These are phyloP conservation scores for Gastrodia elata DNA, from an alignment of 106 monocot genomes.

Conservation along the genomic window DNA sequence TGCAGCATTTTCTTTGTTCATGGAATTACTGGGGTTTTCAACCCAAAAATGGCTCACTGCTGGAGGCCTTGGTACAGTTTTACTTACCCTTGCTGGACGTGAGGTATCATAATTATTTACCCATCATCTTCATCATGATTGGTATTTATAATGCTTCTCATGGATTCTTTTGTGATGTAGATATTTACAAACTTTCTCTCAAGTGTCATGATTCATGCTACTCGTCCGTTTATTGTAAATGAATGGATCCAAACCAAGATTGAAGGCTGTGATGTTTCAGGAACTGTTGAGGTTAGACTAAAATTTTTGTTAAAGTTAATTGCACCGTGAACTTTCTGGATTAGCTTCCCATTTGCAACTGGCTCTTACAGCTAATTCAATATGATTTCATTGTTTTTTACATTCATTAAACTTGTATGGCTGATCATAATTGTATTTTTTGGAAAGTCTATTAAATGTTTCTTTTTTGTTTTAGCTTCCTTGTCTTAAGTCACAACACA, in stretches of 20 bases:
- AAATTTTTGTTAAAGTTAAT: neutral
- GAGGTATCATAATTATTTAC: constrained; percentile 50
- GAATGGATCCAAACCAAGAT: constrained; percentile 98
- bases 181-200: constrained; percentile 98
- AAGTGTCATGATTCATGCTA: constrained; percentile 96
- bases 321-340: neutral
- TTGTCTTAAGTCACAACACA: neutral
- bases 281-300: constrained; percentile 83
- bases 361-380: neutral
- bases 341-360: neutral
- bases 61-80: constrained; percentile 95
- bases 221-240: constrained; percentile 84
- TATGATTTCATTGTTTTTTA: neutral
- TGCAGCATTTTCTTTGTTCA: constrained; percentile 86
- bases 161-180: constrained; percentile 28
- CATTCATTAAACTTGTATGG: neutral
- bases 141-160: neutral
- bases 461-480: neutral
- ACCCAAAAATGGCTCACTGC: constrained; percentile 98
- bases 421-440: neutral
- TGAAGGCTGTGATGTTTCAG: constrained; percentile 93
- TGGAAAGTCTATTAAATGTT: neutral
- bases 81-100: constrained; percentile 95
- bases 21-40: constrained; percentile 93
- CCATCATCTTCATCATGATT: neutral